Percentiles rank a stretch among this genome's conserved stretches.
Evolutionary conservation across 805 yeast genomes (phyloP).

Genomic region (Sugiyamaella chiloensis): DNA sequence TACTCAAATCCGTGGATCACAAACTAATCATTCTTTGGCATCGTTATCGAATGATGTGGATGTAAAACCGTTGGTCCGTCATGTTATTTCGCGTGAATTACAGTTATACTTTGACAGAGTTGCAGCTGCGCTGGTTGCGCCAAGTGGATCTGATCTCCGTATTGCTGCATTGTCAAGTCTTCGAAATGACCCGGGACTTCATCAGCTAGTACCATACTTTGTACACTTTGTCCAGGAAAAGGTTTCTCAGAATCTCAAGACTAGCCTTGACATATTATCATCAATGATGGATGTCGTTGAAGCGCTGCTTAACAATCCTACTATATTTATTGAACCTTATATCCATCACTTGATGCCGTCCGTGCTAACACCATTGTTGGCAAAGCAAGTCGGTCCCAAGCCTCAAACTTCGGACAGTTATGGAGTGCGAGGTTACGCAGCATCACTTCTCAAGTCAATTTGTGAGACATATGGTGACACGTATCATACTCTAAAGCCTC

Average conservation of each 20-base stretch:
- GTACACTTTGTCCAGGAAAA: slow-evolving; percentile 96
- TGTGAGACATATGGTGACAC: slow-evolving; percentile 76
- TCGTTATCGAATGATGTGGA: slow-evolving; percentile 50
- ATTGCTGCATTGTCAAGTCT: slow-evolving; percentile 82
- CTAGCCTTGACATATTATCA: slow-evolving; percentile 59
- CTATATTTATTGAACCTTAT: slow-evolving; percentile 89
- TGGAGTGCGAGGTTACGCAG: slow-evolving; percentile 85
- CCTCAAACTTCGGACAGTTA: slow-evolving; percentile 35
- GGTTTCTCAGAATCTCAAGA: slow-evolving; percentile 76
- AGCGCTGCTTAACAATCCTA: slow-evolving; percentile 75
- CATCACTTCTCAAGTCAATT: slow-evolving; percentile 76
- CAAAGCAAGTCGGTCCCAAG: slow-evolving; percentile 75
- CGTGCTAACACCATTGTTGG: slow-evolving; percentile 80
- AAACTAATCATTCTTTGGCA: slow-evolving; percentile 56
- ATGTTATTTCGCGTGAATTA: slow-evolving; percentile 88
- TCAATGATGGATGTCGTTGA: slow-evolving; percentile 88
- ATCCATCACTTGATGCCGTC: slow-evolving; percentile 98
- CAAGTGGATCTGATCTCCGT: slow-evolving; percentile 46
- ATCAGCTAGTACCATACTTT: slow-evolving; percentile 93
- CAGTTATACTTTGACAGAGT: slow-evolving; percentile 92
- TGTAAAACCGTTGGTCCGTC: slow-evolving; percentile 89
- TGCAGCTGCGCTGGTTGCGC: slow-evolving; percentile 62
- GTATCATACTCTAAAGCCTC: slow-evolving; percentile 84
- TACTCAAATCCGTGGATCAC: slow-evolving; percentile 80
- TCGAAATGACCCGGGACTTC: slow-evolving; percentile 90